Conservation (phyloP, 1,284 basidiomycete species). For the Gomphus bonarii region DNA sequence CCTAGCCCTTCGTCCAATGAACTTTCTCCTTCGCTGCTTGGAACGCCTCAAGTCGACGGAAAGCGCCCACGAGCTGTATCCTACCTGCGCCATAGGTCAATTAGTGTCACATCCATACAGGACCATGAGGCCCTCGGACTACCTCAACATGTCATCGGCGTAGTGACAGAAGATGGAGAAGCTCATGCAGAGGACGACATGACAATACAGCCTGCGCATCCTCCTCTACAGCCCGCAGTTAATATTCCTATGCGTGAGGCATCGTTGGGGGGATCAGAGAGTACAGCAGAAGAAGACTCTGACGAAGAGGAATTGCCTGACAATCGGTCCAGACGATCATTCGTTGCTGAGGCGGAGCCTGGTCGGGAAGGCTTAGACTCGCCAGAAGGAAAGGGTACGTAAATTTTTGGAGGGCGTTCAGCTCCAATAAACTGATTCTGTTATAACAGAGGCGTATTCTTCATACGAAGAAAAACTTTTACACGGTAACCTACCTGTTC, state of each 20-base stretch:
- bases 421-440: background rate
- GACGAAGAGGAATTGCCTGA: slow-evolving; percentile 5
- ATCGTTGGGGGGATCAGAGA: slow-evolving; percentile 3
- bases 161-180: slow-evolving; percentile 3
- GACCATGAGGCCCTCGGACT: slow-evolving; percentile 6
- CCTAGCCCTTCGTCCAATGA: slow-evolving; percentile 27
- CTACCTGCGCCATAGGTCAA: slow-evolving; percentile 4
- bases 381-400: slow-evolving; percentile 5
- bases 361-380: background rate
- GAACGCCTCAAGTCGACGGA: background rate
- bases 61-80: slow-evolving; percentile 1
- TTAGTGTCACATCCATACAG: background rate
- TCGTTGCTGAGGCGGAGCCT: background rate
- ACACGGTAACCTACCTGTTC: slow-evolving; percentile 39
- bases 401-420: background rate
- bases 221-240: slow-evolving; percentile 18
- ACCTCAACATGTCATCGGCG: slow-evolving; percentile 1
- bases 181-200: slow-evolving; percentile 20
- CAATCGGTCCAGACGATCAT: background rate
- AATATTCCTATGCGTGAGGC: slow-evolving; percentile 21
- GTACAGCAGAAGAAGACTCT: slow-evolving; percentile 6
- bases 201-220: slow-evolving; percentile 32
- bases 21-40: slow-evolving; percentile 3
- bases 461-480: slow-evolving; percentile 45
- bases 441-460: background rate